Percentiles rank a stretch among this genome's conserved stretches.
These are phyloP conservation scores for Pseudonitzschia multiseries DNA, from an alignment of 108 stramenopile species.

Conservation along the genomic window DNA sequence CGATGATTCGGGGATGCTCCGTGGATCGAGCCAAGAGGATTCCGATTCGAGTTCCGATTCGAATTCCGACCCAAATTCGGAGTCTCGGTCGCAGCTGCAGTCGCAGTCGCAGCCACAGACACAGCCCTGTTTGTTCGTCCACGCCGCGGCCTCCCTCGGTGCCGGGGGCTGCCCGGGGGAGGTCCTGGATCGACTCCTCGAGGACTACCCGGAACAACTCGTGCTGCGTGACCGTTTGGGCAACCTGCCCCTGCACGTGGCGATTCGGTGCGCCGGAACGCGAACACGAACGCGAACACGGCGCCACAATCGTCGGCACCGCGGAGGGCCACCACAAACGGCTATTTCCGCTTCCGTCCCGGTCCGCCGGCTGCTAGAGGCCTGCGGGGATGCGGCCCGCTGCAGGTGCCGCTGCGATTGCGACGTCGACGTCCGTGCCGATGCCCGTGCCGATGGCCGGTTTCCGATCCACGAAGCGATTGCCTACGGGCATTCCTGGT, in stretches of 20 bases:
- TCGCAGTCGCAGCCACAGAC: background rate
- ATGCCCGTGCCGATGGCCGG: constrained; percentile 31
- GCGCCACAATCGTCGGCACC: constrained; percentile 13
- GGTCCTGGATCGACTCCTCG: constrained; percentile 18
- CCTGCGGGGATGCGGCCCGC: constrained; percentile 15
- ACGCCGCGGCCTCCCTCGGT: constrained; percentile 43
- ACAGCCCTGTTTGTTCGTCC: constrained; percentile 10
- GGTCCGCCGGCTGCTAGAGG: constrained; percentile 26
- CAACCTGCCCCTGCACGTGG: constrained; percentile 34
- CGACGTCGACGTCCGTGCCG: no score
- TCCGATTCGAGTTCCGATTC: no score
- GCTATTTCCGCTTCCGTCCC: no score
- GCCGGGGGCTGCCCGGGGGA: constrained; percentile 23
- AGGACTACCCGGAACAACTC: constrained; percentile 26
- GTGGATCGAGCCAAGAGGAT: no score
- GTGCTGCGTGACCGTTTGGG: constrained; percentile 15
- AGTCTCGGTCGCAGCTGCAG: no score
- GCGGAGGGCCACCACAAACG: no score
- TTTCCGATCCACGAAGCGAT: constrained; percentile 43
- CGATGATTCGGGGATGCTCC: no score
- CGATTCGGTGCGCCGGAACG: constrained; percentile 7
- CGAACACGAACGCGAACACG: background rate
- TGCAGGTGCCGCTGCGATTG: no score
- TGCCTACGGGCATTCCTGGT: constrained; percentile 35
- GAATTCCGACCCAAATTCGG: no score